phyloP scores from a whole-genome alignment of 345 rosid species.

The Linum lewisii region DNA sequence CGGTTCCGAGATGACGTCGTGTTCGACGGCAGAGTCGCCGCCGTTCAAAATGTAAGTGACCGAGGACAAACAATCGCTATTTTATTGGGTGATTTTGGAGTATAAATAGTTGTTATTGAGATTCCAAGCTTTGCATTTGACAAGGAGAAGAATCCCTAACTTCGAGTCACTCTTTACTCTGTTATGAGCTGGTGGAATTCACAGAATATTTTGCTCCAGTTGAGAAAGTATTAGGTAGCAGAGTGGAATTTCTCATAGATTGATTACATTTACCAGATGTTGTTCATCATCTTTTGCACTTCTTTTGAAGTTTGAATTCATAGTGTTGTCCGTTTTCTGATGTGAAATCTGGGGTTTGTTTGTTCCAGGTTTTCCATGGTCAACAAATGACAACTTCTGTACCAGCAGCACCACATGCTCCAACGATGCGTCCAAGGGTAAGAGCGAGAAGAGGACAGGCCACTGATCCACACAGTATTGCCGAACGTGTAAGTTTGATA shows the following conservation, averaged over 20 bases:
- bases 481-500: constrained; percentile 68
- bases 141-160: constrained; percentile 16
- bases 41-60: constrained; percentile 61
- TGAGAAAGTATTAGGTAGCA: too few species aligned
- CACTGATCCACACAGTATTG: constrained; percentile 99
- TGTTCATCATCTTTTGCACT: not conserved
- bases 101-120: constrained; percentile 11
- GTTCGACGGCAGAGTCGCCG: constrained; percentile 49
- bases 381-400: constrained; percentile 68
- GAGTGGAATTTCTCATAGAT: too few species aligned
- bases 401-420: constrained; percentile 79
- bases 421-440: constrained; percentile 88
- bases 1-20: constrained; percentile 55
- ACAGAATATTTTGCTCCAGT: too few species aligned
- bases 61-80: not conserved
- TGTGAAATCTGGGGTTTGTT: constrained; percentile 10
- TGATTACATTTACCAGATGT: too few species aligned
- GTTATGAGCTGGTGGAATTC: too few species aligned
- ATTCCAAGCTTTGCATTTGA: constrained; percentile 20
- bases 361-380: constrained; percentile 72
- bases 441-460: constrained; percentile 99
- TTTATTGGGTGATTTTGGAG: not conserved
- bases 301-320: not conserved
- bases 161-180: not conserved
- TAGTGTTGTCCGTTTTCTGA: not conserved